Conservation (phyloP, 352 stramenopile species). For the Phytophthora hibernalis region DNA sequence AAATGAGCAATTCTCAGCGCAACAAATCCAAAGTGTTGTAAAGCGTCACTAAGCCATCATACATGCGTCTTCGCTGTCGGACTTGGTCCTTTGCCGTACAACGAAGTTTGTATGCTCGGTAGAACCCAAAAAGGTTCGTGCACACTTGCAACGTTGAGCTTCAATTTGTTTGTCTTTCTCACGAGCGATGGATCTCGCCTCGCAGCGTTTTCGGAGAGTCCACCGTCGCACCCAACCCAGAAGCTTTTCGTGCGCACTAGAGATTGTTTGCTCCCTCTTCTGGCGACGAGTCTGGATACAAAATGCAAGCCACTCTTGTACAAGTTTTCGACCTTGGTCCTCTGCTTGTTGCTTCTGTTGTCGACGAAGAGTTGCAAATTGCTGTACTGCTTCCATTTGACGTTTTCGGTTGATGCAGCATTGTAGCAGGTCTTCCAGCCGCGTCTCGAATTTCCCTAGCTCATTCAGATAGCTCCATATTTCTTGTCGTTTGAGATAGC, state of each 20-base stretch:
- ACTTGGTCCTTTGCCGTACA: constrained; percentile 1
- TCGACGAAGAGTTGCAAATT: constrained; percentile 12
- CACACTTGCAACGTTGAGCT: constrained; percentile 1
- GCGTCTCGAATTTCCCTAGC: constrained; percentile 16
- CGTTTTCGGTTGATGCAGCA: constrained; percentile 17
- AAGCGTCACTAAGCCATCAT: constrained; percentile 13
- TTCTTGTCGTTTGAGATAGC: constrained; percentile 18
- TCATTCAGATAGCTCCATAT: constrained; percentile 31
- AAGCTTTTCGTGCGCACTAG: constrained; percentile 13
- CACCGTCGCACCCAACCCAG: constrained; percentile 19
- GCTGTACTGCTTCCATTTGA: constrained; percentile 23
- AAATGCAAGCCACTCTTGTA: constrained; percentile 10
- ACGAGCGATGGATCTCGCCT: constrained; percentile 8
- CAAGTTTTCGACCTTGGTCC: constrained; percentile 4
- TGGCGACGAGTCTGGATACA: constrained; percentile 5
- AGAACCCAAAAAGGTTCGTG: constrained; percentile 11
- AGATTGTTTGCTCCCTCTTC: constrained; percentile 1
- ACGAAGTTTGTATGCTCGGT: constrained; percentile 7
- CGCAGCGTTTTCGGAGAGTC: constrained; percentile 16
- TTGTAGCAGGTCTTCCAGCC: constrained; percentile 17
- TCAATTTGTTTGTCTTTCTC: constrained; percentile 13
- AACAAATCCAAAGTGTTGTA: neutral
- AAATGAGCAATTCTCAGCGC: constrained; percentile 7
- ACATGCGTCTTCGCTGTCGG: neutral
- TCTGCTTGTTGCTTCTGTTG: constrained; percentile 11